Percentiles rank a stretch among this genome's conserved stretches.
phyloP scores from a whole-genome alignment of 768 basidiomycete genomes.

The Pulveroboletus sp. region DNA sequence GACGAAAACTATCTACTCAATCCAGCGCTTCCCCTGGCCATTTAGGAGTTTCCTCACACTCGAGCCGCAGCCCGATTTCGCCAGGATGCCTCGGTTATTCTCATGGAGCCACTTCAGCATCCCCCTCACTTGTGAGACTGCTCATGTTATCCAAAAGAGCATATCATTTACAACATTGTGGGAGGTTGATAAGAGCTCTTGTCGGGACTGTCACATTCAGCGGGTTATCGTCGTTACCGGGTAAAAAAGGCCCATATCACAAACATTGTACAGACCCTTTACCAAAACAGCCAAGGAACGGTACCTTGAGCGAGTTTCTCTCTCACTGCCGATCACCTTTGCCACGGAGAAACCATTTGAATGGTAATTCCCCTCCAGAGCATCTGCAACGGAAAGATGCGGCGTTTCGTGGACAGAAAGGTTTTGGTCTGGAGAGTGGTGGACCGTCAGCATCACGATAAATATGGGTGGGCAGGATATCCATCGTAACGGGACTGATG shows the following conservation, averaged over 20 bases:
- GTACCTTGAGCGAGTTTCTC: slow-evolving; percentile 61
- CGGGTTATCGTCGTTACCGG: slow-evolving; percentile 24
- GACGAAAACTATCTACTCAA: neutral
- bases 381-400: slow-evolving; percentile 51
- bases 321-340: slow-evolving; percentile 62
- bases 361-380: slow-evolving; percentile 56
- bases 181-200: slow-evolving; percentile 1
- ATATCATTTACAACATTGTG: neutral
- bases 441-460: slow-evolving; percentile 67
- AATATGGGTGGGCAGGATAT: slow-evolving; percentile 39
- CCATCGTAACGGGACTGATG: neutral
- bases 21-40: neutral
- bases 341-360: slow-evolving; percentile 46
- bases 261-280: slow-evolving; percentile 64
- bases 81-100: neutral
- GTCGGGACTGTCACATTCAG: slow-evolving; percentile 11
- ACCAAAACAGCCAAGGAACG: slow-evolving; percentile 66
- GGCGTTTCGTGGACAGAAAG: slow-evolving; percentile 50
- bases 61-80: neutral
- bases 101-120: neutral
- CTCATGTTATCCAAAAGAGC: neutral
- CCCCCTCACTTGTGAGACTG: slow-evolving; percentile 2
- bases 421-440: slow-evolving; percentile 56
- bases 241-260: slow-evolving; percentile 52
- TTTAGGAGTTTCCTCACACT: neutral